These are phyloP conservation scores for Monosporascus cannonballus DNA, from an alignment of 2,329 filamentous ascomycete genomes.

Conservation along the genomic window DNA sequence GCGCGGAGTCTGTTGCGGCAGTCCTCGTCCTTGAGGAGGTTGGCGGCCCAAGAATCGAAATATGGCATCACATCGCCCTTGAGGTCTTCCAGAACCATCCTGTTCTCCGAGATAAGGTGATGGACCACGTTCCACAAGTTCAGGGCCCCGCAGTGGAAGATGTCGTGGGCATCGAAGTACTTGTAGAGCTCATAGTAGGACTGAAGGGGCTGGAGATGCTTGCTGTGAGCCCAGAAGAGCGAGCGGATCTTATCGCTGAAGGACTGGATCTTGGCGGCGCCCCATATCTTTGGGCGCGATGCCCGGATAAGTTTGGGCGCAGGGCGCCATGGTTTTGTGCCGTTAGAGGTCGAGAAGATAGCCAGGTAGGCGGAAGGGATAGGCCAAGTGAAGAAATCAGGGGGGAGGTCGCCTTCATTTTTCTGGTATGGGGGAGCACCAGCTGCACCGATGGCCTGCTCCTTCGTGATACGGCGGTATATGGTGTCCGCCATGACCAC, in stretches of 20 bases:
- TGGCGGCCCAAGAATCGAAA: conserved; percentile 12
- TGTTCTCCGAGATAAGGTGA: conserved; percentile 35
- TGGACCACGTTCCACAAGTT: conserved; percentile 44
- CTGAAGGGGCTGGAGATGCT: conserved; percentile 7
- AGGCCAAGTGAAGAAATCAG: conserved; percentile 12
- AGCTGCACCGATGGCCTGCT: conserved; percentile 10
- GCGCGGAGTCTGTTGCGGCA: conserved; percentile 10
- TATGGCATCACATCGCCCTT: conserved; percentile 15
- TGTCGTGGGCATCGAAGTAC: conserved; percentile 42
- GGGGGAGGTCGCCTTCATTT: conserved; percentile 12
- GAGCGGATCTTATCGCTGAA: conserved; percentile 12
- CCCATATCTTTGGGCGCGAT: conserved; percentile 24
- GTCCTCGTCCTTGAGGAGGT: conserved; percentile 4
- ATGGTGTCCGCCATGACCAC: conserved; percentile 5
- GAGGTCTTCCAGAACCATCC: conserved; percentile 23
- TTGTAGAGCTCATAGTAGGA: conserved; percentile 37
- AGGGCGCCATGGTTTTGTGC: conserved; percentile 22
- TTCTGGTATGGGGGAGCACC: conserved; percentile 10
- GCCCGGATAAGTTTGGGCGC: conserved; percentile 20
- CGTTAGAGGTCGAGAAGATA: conserved; percentile 33
- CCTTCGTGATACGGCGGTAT: conserved; percentile 9
- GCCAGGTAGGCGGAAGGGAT: conserved; percentile 15
- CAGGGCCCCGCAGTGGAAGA: conserved; percentile 39
- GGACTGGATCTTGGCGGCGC: conserved; percentile 27
- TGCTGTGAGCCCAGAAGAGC: conserved; percentile 6